Conservation (phyloP, 2,329 filamentous ascomycete genomes). For the Penicillium sp. region DNA sequence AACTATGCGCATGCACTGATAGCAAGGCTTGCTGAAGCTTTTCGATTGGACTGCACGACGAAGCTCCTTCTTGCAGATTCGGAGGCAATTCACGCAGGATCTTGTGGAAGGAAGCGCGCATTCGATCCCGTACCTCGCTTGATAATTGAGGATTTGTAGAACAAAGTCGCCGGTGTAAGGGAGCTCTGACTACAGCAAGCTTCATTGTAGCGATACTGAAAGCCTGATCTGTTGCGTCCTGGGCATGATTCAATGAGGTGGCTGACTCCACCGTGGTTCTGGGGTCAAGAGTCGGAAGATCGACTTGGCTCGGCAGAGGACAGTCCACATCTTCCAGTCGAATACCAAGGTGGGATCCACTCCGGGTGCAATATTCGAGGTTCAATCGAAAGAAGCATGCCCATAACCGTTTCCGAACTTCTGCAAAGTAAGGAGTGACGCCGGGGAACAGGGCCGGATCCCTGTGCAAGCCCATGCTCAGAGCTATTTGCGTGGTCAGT, state of each 20-base stretch:
- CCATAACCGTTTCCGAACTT: constrained; percentile 1
- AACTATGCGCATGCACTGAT: neutral
- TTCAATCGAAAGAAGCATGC: neutral
- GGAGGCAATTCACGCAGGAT: too few relatives aligned
- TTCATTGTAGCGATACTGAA: too few relatives aligned
- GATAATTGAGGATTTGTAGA: too few relatives aligned
- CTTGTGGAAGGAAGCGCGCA: too few relatives aligned
- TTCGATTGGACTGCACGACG: neutral
- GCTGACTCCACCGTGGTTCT: neutral
- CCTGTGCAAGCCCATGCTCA: constrained; percentile 1
- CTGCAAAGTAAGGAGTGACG: neutral
- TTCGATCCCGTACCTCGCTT: too few relatives aligned
- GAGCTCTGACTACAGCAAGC: too few relatives aligned
- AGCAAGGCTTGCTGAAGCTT: neutral
- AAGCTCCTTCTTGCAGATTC: too few relatives aligned
- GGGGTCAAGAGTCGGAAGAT: neutral
- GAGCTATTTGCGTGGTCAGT: neutral
- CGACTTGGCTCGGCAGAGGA: neutral
- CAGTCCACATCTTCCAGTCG: constrained; percentile 2
- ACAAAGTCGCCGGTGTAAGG: too few relatives aligned
- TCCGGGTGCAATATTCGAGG: constrained; percentile 1
- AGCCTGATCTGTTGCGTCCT: too few relatives aligned
- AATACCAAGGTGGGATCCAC: neutral
- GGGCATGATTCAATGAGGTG: too few relatives aligned
- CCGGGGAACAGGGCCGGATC: constrained; percentile 1